phyloP scores from a whole-genome alignment of 371 early-diverging fungal genomes.

The Nematocida major region DNA sequence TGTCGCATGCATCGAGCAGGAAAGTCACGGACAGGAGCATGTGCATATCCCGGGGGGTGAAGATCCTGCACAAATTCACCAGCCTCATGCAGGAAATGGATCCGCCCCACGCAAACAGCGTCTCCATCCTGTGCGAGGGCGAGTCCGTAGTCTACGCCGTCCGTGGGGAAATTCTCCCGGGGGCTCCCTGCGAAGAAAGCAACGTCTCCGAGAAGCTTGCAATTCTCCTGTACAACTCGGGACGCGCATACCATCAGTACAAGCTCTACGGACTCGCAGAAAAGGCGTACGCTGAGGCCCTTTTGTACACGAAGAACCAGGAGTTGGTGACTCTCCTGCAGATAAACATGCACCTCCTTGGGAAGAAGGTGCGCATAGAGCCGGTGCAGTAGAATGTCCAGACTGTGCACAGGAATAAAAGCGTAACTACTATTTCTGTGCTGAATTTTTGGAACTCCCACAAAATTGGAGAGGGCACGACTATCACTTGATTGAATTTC shows the following conservation, averaged over 20 bases:
- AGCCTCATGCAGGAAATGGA: not conserved
- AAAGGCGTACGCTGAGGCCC: slow-evolving; percentile 44
- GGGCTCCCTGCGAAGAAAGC: slow-evolving; percentile 21
- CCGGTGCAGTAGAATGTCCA: not conserved
- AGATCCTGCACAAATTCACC: slow-evolving; percentile 26
- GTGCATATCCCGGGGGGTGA: slow-evolving; percentile 57
- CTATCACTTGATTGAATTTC: no score
- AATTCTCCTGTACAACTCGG: slow-evolving; percentile 60
- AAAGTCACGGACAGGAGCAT: slow-evolving; percentile 53
- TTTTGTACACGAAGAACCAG: not conserved
- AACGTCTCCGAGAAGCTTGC: slow-evolving; percentile 38
- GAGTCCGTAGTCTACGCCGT: slow-evolving; percentile 49
- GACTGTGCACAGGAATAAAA: no score
- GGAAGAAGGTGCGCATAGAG: not conserved
- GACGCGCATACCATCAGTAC: slow-evolving; percentile 60
- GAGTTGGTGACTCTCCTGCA: not conserved
- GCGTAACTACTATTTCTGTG: no score
- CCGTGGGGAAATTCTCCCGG: slow-evolving; percentile 3
- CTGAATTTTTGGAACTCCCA: no score
- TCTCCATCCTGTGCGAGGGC: slow-evolving; percentile 1
- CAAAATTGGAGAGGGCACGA: no score
- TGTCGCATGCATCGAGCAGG: slow-evolving; percentile 58
- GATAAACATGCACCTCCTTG: slow-evolving; percentile 16
- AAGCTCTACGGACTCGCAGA: slow-evolving; percentile 62
- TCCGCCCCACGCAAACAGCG: not conserved